Percentiles rank a stretch among this genome's conserved stretches.
These are phyloP conservation scores for Pichia nakasei DNA, from an alignment of 805 yeast species.

Conservation along the genomic window DNA sequence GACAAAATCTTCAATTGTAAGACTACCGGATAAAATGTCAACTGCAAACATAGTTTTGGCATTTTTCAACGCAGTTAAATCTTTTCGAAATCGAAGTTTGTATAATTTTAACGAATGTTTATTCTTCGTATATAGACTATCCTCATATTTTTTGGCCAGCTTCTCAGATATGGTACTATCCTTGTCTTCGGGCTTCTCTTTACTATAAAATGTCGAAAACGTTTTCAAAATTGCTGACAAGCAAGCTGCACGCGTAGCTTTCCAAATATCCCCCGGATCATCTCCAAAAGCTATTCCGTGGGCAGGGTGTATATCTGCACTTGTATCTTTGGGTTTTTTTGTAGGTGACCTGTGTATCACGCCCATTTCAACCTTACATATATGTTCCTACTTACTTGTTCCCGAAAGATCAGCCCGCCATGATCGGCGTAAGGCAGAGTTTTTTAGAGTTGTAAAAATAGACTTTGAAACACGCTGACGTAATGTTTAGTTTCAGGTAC, in stretches of 20 bases:
- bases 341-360: conserved; percentile 21
- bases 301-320: background rate
- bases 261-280: conserved; percentile 8
- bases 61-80: conserved; percentile 24
- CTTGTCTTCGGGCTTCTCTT: background rate
- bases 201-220: conserved; percentile 4
- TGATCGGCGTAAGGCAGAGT: too few relatives aligned
- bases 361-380: background rate
- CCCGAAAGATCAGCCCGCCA: too few relatives aligned
- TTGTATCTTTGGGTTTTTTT: background rate
- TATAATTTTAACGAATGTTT: conserved; percentile 16
- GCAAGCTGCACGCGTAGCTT: conserved; percentile 20
- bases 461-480: conserved; percentile 2
- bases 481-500: conserved; percentile 37
- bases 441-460: too few relatives aligned
- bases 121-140: conserved; percentile 13
- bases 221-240: conserved; percentile 14
- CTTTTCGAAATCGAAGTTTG: conserved; percentile 24
- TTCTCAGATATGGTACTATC: background rate
- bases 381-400: too few relatives aligned
- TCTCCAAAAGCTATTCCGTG: conserved; percentile 5
- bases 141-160: conserved; percentile 19
- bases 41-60: conserved; percentile 19
- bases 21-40: conserved; percentile 13
- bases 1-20: conserved; percentile 18